Evolutionary conservation across 148 eudicot genomes (phyloP), one percentile per base, ranked within the genome.

Genomic region (Rhododendron ovatum): DNA sequence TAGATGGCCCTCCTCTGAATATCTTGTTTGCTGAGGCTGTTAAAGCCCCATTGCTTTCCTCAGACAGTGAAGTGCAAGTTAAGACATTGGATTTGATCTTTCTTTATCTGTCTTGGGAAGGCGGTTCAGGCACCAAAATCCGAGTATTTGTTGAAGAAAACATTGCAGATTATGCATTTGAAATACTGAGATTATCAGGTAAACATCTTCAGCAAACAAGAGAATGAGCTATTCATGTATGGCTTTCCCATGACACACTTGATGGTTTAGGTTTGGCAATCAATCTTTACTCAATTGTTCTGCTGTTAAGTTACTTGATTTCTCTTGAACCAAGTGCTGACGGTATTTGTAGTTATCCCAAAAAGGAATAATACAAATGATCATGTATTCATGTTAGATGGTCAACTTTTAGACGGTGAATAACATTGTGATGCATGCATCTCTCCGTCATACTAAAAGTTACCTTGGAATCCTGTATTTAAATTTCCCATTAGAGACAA

Each of bases 11-110:
- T 86, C 85, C 92, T 83, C 83, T 94, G 82, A 88, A 82, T 79
- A 71, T 87, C 91, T 91, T 95, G 88, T 95, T 97, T 93, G 96
- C 99, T 50, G 99, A 97, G 92, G 99, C 99, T 43, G 92, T 95
- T 83, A 97, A 95, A 89, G 94, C 93, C 43, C 95, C 99, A 22
- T 84, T 97, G 90, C 98, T 97, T 84, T 97, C 98, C 86, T 88
- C 98, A 37, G 98, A 95, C 88, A 88, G 83, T 74, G 88, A 95
- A 89, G 95, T 97, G 87, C 99, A 97, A 88, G 87, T 87, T 79
- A 92, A 95, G 80, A 89, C 98, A 78, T 89, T 97, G 86, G 95
- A 94, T 81, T 88, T 97, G 57, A 88, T 95, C 30, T 87, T 86
- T 90, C 88, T 89, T 45, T 94, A 94, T 91, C 87, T 97, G 85